Evolutionary conservation across 192 early-diverging fungal species (phyloP).

Genomic region (Funneliformis mosseae): DNA sequence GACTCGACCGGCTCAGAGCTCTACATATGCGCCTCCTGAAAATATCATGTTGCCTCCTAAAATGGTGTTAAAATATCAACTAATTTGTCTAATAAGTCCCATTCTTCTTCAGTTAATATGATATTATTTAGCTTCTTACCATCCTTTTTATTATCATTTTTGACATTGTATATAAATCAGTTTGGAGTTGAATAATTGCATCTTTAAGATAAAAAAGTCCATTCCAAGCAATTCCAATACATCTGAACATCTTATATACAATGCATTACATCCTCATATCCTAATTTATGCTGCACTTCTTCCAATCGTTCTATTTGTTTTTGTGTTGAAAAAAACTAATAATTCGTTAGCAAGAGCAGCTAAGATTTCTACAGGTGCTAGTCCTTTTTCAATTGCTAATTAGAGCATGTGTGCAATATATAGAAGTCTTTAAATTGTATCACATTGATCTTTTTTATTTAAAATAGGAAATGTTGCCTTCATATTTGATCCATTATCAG

Average conservation of each 20-base stretch:
- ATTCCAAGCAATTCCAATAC: too few relatives aligned
- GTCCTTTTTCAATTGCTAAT: constrained; percentile 3
- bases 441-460: neutral
- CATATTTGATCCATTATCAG: too few relatives aligned
- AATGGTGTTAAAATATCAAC: too few relatives aligned
- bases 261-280: neutral
- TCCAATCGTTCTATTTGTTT: constrained; percentile 6
- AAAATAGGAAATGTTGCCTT: too few relatives aligned
- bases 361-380: too few relatives aligned
- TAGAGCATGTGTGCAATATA: neutral
- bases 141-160: constrained; percentile 6
- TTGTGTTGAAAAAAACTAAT: too few relatives aligned
- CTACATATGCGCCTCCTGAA: too few relatives aligned
- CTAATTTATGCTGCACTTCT: neutral
- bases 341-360: neutral
- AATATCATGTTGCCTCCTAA: neutral
- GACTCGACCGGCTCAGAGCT: too few relatives aligned
- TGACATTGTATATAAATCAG: neutral
- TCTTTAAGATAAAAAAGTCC: neutral
- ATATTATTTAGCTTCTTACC: constrained; percentile 11
- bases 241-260: neutral
- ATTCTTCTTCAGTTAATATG: constrained; percentile 12
- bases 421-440: neutral
- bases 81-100: too few relatives aligned
- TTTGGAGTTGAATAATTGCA: constrained; percentile 6